Conservation (phyloP, 768 basidiomycete genomes). For the Leccinellum albellum region DNA sequence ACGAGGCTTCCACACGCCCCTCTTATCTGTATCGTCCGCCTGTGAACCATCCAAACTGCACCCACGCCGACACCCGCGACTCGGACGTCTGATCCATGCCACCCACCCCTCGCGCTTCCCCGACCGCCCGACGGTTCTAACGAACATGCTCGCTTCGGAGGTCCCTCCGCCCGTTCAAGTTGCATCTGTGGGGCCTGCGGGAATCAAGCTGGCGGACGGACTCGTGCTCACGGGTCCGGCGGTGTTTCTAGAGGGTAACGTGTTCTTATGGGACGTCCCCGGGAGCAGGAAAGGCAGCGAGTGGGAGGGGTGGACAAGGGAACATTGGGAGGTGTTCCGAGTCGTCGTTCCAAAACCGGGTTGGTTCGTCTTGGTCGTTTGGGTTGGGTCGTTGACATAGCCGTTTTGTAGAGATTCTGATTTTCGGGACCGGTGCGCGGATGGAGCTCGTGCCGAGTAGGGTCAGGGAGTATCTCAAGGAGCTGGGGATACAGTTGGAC, state of each 20-base stretch:
- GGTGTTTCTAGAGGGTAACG: slow-evolving; percentile 81
- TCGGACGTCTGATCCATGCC: slow-evolving; percentile 14
- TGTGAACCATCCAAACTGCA: background rate
- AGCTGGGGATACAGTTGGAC: slow-evolving; percentile 83
- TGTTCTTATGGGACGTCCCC: slow-evolving; percentile 89
- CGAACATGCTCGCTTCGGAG: slow-evolving; percentile 72
- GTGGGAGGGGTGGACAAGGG: slow-evolving; percentile 70
- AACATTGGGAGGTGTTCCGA: slow-evolving; percentile 79
- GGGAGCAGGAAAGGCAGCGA: slow-evolving; percentile 20
- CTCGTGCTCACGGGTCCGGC: slow-evolving; percentile 72
- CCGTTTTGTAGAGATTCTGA: slow-evolving; percentile 69
- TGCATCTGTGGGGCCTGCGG: slow-evolving; percentile 55
- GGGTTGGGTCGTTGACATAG: background rate
- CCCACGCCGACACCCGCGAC: background rate
- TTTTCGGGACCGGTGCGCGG: slow-evolving; percentile 81
- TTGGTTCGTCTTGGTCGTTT: slow-evolving; percentile 25
- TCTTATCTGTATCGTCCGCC: background rate
- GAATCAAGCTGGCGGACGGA: slow-evolving; percentile 74
- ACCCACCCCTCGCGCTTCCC: slow-evolving; percentile 5
- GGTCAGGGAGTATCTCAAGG: slow-evolving; percentile 63
- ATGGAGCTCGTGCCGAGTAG: slow-evolving; percentile 66
- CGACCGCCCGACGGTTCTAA: slow-evolving; percentile 38
- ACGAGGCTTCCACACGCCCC: background rate
- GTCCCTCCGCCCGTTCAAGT: slow-evolving; percentile 70
- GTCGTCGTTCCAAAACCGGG: slow-evolving; percentile 83